Evolutionary conservation across 352 stramenopile genomes (phyloP).

Genomic region (Aphanomyces invadans): DNA sequence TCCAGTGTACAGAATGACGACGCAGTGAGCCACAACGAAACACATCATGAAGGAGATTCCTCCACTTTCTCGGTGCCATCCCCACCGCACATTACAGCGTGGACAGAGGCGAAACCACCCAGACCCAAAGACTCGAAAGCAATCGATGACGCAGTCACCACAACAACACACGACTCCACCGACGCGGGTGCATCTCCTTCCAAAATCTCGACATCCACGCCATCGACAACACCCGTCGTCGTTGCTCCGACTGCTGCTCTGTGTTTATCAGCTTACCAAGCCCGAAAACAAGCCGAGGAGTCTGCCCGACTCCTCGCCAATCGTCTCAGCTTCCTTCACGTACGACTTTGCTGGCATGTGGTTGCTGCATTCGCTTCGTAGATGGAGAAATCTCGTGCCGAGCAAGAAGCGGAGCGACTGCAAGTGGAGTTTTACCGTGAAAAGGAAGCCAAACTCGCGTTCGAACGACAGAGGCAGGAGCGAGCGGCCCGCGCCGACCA

Average conservation of each 20-base stretch:
- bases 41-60: too few relatives aligned
- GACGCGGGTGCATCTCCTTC: too few relatives aligned
- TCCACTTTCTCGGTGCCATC: too few relatives aligned
- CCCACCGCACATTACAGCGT: neutral
- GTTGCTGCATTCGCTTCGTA: too few relatives aligned
- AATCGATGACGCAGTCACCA: too few relatives aligned
- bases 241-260: neutral
- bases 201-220: too few relatives aligned
- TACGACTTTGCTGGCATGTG: neutral
- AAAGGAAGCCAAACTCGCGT: constrained; percentile 1
- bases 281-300: constrained; percentile 10
- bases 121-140: too few relatives aligned
- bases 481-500: neutral
- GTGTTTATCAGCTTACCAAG: constrained; percentile 1
- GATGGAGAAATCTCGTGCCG: constrained; percentile 2
- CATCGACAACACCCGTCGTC: too few relatives aligned
- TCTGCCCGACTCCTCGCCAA: constrained; percentile 1
- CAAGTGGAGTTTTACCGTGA: constrained; percentile 9
- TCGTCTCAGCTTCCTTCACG: neutral
- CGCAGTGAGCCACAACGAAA: too few relatives aligned
- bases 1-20: too few relatives aligned
- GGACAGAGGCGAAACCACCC: neutral
- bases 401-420: neutral
- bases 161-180: neutral
- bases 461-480: constrained; percentile 2